These are phyloP conservation scores for Wallacemonas rigidus DNA, from an alignment of 208 protist species.

Conservation along the genomic window DNA sequence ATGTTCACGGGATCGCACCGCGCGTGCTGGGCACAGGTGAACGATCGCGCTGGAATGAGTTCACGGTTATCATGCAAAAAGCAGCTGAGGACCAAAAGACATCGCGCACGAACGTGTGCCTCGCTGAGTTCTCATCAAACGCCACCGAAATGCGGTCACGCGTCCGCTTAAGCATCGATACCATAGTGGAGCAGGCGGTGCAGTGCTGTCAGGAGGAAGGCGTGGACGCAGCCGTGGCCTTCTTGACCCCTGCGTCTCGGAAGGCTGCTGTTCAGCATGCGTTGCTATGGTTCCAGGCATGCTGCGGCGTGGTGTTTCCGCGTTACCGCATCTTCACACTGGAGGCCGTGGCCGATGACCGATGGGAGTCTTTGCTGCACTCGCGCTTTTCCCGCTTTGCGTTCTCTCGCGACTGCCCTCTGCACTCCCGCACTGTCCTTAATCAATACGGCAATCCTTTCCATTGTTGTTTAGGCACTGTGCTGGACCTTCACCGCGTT, in stretches of 20 bases:
- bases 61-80: neutral
- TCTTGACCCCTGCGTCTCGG: slow-evolving; percentile 25
- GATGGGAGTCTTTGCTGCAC: slow-evolving; percentile 18
- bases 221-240: slow-evolving; percentile 18
- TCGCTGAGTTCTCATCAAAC: neutral
- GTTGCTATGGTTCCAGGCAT: slow-evolving; percentile 22
- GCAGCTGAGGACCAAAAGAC: neutral
- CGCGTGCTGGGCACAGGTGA: neutral
- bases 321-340: slow-evolving; percentile 31
- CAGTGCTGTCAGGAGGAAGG: slow-evolving; percentile 11
- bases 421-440: slow-evolving; percentile 1
- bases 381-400: neutral
- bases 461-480: neutral
- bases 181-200: slow-evolving; percentile 19
- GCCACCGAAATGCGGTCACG: neutral
- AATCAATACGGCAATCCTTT: slow-evolving; percentile 5
- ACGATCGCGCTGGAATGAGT: neutral
- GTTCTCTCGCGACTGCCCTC: neutral
- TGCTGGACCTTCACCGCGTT: slow-evolving; percentile 8
- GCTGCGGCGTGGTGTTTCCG: slow-evolving; percentile 15
- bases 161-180: neutral
- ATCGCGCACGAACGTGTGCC: slow-evolving; percentile 8
- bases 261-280: slow-evolving; percentile 18
- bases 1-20: slow-evolving; percentile 11
- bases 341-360: slow-evolving; percentile 1